Conservation (phyloP, 176 grass and related monocot species). For the Triticum aestivum region DNA sequence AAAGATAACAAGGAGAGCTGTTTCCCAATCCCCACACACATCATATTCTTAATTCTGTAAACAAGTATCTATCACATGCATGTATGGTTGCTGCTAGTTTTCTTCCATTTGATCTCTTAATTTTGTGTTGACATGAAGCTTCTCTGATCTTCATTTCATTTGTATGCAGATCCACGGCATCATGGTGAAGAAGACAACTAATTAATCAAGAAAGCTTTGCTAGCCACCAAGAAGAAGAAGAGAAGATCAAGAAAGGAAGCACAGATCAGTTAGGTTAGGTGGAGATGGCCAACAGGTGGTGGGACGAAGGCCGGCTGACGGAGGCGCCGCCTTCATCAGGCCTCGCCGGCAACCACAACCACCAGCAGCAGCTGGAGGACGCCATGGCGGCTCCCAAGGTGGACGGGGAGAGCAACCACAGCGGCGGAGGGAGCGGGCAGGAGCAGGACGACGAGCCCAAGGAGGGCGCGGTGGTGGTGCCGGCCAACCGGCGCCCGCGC, state of each 20-base stretch:
- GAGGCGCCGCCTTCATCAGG: neutral
- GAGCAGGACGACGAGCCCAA: neutral
- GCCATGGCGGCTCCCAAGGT: slow-evolving; percentile 22
- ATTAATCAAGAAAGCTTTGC: too few relatives aligned
- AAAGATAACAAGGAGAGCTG: neutral
- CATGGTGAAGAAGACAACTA: too few relatives aligned
- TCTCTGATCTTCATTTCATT: neutral
- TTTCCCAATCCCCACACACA: neutral
- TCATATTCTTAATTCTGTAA: neutral
- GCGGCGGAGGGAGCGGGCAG: neutral
- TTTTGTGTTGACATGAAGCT: neutral
- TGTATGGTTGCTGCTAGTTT: neutral
- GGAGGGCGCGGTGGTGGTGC: neutral
- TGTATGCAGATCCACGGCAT: neutral
- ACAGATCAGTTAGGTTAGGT: neutral
- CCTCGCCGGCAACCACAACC: neutral
- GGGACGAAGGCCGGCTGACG: neutral
- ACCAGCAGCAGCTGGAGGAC: neutral
- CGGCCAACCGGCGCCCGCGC: neutral
- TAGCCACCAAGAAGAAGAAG: too few relatives aligned
- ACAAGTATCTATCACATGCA: neutral
- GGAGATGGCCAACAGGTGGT: neutral
- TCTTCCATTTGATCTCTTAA: neutral
- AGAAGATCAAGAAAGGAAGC: neutral
- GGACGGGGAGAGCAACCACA: slow-evolving; percentile 11